Conservation (phyloP, 1,139 yeast genomes). For the Diutina scorzettiae region DNA sequence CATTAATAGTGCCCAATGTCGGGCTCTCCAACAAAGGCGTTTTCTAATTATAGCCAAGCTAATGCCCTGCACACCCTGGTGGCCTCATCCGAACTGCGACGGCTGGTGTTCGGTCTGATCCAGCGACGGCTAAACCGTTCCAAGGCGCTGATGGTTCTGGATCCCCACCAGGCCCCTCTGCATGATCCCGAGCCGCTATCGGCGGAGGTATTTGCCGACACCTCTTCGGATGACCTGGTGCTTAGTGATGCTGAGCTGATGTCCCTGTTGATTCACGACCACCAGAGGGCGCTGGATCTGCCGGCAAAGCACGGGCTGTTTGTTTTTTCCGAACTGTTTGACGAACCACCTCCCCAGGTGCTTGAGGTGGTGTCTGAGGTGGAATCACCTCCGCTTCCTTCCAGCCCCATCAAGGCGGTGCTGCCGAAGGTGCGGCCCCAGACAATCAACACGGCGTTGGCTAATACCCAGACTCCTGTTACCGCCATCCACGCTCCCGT, state of each 20-base stretch:
- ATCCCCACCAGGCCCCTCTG: background rate
- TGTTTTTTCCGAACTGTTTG: conserved; percentile 3
- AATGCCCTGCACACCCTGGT: background rate
- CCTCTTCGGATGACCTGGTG: conserved; percentile 1
- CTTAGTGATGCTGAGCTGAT: background rate
- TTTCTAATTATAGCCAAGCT: background rate
- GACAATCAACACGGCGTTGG: conserved; percentile 1
- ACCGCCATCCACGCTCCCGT: too few relatives aligned
- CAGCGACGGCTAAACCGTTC: background rate
- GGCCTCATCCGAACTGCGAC: background rate
- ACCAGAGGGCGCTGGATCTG: background rate
- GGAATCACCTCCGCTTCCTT: too few relatives aligned
- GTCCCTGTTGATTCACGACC: background rate
- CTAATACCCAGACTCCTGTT: too few relatives aligned
- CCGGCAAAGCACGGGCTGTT: background rate
- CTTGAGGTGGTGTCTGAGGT: too few relatives aligned
- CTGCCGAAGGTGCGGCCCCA: too few relatives aligned
- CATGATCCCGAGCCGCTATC: background rate
- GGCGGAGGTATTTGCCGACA: conserved; percentile 2
- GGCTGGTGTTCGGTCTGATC: background rate
- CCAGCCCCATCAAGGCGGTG: background rate
- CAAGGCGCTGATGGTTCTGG: conserved; percentile 4
- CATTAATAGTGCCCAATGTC: too few relatives aligned
- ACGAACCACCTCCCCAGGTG: background rate
- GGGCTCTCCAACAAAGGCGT: background rate